These are phyloP conservation scores for Podaxis carcinomalis DNA, from an alignment of 768 basidiomycete species.

Conservation along the genomic window DNA sequence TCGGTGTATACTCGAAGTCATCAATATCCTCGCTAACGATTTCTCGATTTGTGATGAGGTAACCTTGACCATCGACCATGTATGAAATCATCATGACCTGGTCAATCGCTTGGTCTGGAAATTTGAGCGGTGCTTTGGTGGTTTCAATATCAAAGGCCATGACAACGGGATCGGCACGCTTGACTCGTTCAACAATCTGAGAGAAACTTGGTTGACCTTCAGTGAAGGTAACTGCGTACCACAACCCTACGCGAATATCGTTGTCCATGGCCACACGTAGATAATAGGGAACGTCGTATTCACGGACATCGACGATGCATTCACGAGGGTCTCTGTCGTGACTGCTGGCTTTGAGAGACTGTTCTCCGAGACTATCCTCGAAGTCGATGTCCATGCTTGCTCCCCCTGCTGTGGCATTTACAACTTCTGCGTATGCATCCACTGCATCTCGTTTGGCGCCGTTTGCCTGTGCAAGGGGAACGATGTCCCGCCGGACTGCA, in stretches of 20 bases:
- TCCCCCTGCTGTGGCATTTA: conserved; percentile 68
- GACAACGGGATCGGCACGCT: conserved; percentile 98
- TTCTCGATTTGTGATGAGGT: conserved; percentile 95
- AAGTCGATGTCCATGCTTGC: conserved; percentile 63
- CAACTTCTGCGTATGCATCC: conserved; percentile 96
- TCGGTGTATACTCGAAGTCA: conserved; percentile 98
- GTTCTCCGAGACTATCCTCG: conserved; percentile 56
- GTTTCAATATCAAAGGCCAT: conserved; percentile 99
- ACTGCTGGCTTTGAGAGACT: conserved; percentile 30
- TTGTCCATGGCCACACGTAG: conserved; percentile 99
- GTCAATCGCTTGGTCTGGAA: conserved; percentile 92
- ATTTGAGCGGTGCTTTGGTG: conserved; percentile 99
- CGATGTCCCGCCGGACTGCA: conserved; percentile 78
- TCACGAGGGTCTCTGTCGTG: conserved; percentile 82
- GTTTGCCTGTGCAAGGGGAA: conserved; percentile 87
- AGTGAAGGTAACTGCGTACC: conserved; percentile 87
- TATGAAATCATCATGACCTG: conserved; percentile 99
- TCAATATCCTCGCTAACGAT: conserved; percentile 97
- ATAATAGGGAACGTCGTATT: conserved; percentile 97
- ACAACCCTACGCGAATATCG: conserved; percentile 95
- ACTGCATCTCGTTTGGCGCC: conserved; percentile 91
- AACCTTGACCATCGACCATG: conserved; percentile 98
- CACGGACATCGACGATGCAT: conserved; percentile 89
- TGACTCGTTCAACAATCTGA: conserved; percentile 78
- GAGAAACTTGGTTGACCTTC: conserved; percentile 74